A percentile compares a stretch with the other conserved stretches of the same genome.
Conservation (phyloP, 768 basidiomycete species). For the Exsudoporus frostii region DNA sequence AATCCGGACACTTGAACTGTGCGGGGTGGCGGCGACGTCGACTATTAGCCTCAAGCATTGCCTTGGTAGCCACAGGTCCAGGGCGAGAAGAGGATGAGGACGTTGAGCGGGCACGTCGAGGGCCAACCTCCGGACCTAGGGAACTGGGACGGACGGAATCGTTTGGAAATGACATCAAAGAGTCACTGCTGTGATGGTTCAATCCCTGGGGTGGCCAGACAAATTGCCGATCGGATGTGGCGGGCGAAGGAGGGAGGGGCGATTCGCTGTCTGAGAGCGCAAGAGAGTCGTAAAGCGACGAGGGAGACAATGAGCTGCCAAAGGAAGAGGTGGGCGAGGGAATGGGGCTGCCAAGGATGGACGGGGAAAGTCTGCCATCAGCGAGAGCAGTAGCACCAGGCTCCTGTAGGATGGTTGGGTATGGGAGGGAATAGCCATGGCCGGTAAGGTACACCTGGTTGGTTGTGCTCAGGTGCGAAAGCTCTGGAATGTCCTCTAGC, state of each 20-base stretch:
- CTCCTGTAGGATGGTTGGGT: conserved; percentile 14
- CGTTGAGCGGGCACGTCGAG: conserved; percentile 18
- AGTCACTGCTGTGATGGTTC: conserved; percentile 8
- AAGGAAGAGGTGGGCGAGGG: conserved; percentile 29
- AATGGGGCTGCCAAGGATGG: conserved; percentile 11
- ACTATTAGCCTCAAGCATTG: conserved; percentile 32
- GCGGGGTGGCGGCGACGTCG: conserved; percentile 31
- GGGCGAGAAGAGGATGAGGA: conserved; percentile 9
- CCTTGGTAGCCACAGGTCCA: conserved; percentile 29
- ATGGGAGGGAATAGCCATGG: conserved; percentile 3
- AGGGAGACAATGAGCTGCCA: conserved; percentile 23
- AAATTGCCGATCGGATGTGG: conserved; percentile 6
- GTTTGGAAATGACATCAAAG: neutral
- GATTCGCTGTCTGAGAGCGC: conserved; percentile 23
- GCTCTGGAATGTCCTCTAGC: conserved; percentile 19
- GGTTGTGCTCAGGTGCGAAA: conserved; percentile 11
- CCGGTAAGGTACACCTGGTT: conserved; percentile 9
- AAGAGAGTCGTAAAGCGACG: conserved; percentile 5
- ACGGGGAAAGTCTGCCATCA: conserved; percentile 8
- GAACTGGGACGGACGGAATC: neutral
- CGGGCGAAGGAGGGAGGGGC: conserved; percentile 16
- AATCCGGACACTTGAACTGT: conserved; percentile 14
- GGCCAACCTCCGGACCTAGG: neutral
- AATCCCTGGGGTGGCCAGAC: conserved; percentile 1
- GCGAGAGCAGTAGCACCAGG: neutral